Evolutionary conservation across 257 asterid genomes (phyloP), one percentile per base, ranked within the genome.

Genomic region (Oldenlandia corymbosa): DNA sequence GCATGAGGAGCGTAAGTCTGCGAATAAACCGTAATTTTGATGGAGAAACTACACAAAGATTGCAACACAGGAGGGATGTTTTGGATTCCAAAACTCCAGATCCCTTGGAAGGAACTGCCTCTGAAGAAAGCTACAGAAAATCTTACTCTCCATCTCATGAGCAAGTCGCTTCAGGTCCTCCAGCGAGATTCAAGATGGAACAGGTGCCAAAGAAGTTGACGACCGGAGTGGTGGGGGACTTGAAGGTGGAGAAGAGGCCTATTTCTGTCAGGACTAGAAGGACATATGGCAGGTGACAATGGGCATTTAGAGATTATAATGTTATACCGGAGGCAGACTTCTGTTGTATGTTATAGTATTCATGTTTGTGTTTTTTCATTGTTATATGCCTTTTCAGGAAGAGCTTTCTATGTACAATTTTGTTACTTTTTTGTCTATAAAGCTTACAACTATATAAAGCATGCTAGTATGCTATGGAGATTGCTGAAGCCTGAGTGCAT

Each of bases 191-290:
- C 27, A 63, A 34, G 41, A 39, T 3, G 41, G 73, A 71, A 20
- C 43, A 45, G 49, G 69, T 64, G 58, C 50, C 60, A 17, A 71
- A 62, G 54, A 61, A 52, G 59, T 61, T 53, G 48, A 59, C 27
- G 2, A 59, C 27, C 24, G 66, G 65, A 37, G 64, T 47, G 39
- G 65, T 24, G 18, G 84, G 75, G 31, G 71, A 70, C 61, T 66
- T 80, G 10, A 59, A 77, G 37, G 63, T 67, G 42, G 54, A 78
- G 36, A 81, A 82, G 76, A 75, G 21, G 70, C 85, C 88, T 5
- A 65, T 69, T 49, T 84, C 96, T 14, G 76, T 78, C 23, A 81
- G 95, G 65, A 76, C 80, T 37, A 75, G 59, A 67, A 42, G 75
- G 74, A 67, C 76, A 17, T 60, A 59, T 50, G 51, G 67, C 43